Percentiles rank a stretch among this genome's conserved stretches.
Conservation (phyloP, 192 early-diverging fungal genomes). For the Backusella morwellensis region DNA sequence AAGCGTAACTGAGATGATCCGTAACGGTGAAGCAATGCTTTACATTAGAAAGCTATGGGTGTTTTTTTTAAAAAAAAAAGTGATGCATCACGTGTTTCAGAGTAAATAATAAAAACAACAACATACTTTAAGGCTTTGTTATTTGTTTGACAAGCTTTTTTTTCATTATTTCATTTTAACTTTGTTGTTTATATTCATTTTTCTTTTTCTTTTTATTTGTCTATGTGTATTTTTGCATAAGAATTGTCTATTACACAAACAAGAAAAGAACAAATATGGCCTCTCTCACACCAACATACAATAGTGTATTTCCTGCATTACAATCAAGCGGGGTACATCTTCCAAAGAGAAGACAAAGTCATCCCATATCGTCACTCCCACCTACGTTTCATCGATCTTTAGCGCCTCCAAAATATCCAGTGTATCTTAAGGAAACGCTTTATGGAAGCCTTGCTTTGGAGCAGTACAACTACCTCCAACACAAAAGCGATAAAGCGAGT, state of each 20-base stretch:
- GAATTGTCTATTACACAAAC: neutral
- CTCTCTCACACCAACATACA: slow-evolving; percentile 13
- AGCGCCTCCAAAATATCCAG: slow-evolving; percentile 23
- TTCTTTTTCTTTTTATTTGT: neutral
- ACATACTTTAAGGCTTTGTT: neutral
- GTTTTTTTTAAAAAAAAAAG: neutral
- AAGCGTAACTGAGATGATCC: no score
- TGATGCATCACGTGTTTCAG: neutral
- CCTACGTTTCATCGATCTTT: slow-evolving; percentile 13
- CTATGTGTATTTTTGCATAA: neutral
- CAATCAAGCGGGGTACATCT: slow-evolving; percentile 9
- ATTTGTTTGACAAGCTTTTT: slow-evolving; percentile 1
- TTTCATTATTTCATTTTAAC: neutral
- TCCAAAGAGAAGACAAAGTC: slow-evolving; percentile 2
- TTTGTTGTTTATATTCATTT: neutral
- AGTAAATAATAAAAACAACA: neutral
- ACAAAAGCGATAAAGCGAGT: neutral
- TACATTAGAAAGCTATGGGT: neutral
- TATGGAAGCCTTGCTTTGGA: slow-evolving; percentile 18
- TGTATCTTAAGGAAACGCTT: slow-evolving; percentile 27
- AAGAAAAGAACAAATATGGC: neutral
- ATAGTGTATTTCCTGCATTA: slow-evolving; percentile 28
- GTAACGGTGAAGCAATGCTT: no score
- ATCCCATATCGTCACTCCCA: neutral
- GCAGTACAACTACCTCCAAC: slow-evolving; percentile 22